Evolutionary conservation across 306 rosid genomes (phyloP), one percentile per base, ranked within the genome.

Genomic region (Prunus campanulata): DNA sequence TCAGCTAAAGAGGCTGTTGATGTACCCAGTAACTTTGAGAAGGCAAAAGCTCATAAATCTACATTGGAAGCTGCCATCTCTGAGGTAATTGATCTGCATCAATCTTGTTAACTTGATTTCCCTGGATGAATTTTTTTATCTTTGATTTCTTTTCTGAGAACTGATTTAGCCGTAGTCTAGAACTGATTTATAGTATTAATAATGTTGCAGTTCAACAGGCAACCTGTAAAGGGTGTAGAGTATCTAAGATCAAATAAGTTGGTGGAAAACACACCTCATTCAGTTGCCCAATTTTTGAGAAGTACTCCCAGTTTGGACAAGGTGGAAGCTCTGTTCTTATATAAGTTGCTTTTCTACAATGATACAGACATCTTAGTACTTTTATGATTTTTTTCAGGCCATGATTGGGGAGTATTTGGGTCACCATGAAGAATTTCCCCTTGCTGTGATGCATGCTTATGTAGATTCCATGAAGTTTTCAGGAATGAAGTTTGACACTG

Each of bases 361-460:
- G 74, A 67, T 71, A 46, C 74, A 64, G 61, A 57, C 76, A 78
- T 72, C 76, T 27, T 76, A 55, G 77, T 66, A 20, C 61, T 74
- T 61, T 6, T 70, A 48, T 77, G 24, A 68, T 75, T 54, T 50
- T 18, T 86, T 91, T 82, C 91, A 96, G 99, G 91, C 97, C 70
- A 87, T 87, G 85, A 84, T 96, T 65, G 99, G 99, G 54, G 99
- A 96, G 84, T 96, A 93, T 86, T 83, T 96, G 84, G 99, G 99
- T 64, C 99, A 93, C 85, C 99, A 96, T 83, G 98, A 96, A 90
- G 99, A 96, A 76, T 96, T 96, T 64, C 98, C 99, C 78, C 90
- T 96, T 77, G 87, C 97, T 70, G 99, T 93, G 81, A 96, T 96
- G 99, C 98, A 96, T 87, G 92, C 97, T 24, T 96, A 84, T 87